Conservation (phyloP, 1,284 basidiomycete genomes). For the Sporisorium sorghi region DNA sequence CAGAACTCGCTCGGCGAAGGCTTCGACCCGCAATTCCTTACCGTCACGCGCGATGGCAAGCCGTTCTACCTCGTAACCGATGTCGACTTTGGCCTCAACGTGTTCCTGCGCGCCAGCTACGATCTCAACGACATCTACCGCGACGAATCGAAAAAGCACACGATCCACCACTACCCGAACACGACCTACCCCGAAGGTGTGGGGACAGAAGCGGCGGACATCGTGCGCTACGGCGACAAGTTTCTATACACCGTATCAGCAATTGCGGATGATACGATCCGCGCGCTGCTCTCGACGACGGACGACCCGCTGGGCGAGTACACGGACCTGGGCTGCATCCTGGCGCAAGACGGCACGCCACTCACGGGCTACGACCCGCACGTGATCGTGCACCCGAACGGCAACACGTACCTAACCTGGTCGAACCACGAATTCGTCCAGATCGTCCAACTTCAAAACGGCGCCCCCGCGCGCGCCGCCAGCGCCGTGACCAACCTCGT, state of each 20-base stretch:
- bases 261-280: conserved; percentile 37
- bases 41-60: conserved; percentile 16
- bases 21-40: conserved; percentile 45
- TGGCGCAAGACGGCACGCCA: conserved; percentile 22
- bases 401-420: conserved; percentile 43
- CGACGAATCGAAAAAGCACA: conserved; percentile 28
- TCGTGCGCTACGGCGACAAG: conserved; percentile 25
- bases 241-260: conserved; percentile 43
- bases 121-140: conserved; percentile 44
- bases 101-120: conserved; percentile 34
- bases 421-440: conserved; percentile 47
- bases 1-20: conserved; percentile 41
- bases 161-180: conserved; percentile 32
- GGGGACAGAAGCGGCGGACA: conserved; percentile 44
- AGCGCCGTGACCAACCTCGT: conserved; percentile 27
- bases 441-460: conserved; percentile 35
- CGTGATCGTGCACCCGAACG: conserved; percentile 45
- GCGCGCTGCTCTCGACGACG: conserved; percentile 26
- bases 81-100: conserved; percentile 39
- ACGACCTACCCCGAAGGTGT: conserved; percentile 34
- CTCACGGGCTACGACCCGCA: conserved; percentile 43
- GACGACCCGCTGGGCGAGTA: conserved; percentile 34
- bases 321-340: conserved; percentile 28
- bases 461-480: conserved; percentile 24
- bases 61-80: conserved; percentile 43